These are phyloP conservation scores for Pichia sp. DNA, from an alignment of 1,139 yeast genomes.

Conservation along the genomic window DNA sequence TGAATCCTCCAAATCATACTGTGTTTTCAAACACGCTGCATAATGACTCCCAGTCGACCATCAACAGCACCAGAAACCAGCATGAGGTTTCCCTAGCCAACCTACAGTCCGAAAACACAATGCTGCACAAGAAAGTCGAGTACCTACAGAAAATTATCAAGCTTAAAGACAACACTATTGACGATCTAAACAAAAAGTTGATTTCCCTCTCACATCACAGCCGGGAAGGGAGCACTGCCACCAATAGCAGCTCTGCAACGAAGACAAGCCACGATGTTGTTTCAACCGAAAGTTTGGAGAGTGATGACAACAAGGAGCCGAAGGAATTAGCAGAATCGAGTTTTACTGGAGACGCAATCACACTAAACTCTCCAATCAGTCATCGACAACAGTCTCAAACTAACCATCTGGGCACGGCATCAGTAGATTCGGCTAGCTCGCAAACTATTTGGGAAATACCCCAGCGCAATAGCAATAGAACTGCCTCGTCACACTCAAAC, in stretches of 20 bases:
- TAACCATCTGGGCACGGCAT: neutral
- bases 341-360: neutral
- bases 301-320: neutral
- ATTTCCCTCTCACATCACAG: neutral
- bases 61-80: neutral
- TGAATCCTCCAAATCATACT: neutral
- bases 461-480: slow-evolving; percentile 12
- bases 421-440: neutral
- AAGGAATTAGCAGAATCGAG: neutral
- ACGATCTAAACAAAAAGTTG: slow-evolving; percentile 11
- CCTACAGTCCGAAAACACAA: slow-evolving; percentile 12
- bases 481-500: neutral
- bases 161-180: slow-evolving; percentile 14
- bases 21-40: neutral
- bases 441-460: slow-evolving; percentile 13
- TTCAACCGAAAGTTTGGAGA: neutral
- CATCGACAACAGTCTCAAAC: neutral
- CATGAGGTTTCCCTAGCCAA: slow-evolving; percentile 2
- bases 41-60: slow-evolving; percentile 5
- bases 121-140: slow-evolving; percentile 9
- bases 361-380: neutral
- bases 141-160: slow-evolving; percentile 12
- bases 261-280: neutral
- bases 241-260: neutral
- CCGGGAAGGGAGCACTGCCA: neutral